Conservation (phyloP, 352 stramenopile genomes). For the Pythium sukuiense region DNA sequence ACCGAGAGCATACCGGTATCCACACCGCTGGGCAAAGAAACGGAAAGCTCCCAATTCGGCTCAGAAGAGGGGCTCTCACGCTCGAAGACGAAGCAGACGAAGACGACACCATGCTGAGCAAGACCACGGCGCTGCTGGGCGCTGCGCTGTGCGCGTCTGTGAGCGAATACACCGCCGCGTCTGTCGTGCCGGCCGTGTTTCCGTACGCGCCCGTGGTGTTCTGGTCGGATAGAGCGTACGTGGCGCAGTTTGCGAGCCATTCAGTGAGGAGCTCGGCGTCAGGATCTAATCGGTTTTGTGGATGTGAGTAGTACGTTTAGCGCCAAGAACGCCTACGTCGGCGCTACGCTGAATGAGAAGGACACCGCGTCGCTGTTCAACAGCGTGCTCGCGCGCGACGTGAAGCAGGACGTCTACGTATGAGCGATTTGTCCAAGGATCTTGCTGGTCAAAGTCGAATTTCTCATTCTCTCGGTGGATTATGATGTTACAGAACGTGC, state of each 20-base stretch:
- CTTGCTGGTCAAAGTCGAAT: neutral
- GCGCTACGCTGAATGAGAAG: constrained; percentile 42
- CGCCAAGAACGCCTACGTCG: constrained; percentile 44
- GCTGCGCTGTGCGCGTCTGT: constrained; percentile 19
- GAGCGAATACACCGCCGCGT: constrained; percentile 20
- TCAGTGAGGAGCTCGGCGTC: neutral
- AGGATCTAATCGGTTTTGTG: neutral
- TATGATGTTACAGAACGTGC: constrained; percentile 32
- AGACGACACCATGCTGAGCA: constrained; percentile 8
- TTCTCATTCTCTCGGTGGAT: no score
- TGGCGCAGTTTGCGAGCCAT: constrained; percentile 13
- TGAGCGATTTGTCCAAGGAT: neutral
- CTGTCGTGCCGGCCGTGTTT: constrained; percentile 32
- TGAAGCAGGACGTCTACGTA: constrained; percentile 42
- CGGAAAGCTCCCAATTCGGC: constrained; percentile 14
- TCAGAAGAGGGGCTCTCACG: neutral
- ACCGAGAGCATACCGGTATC: constrained; percentile 12
- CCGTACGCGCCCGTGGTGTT: constrained; percentile 61
- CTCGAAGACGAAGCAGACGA: constrained; percentile 6
- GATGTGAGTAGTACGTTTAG: constrained; percentile 41
- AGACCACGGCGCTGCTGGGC: constrained; percentile 18
- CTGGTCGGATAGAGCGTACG: constrained; percentile 68
- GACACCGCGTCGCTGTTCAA: constrained; percentile 38
- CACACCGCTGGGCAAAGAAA: constrained; percentile 20
- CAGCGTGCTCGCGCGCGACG: constrained; percentile 29